Percentiles rank a stretch among this genome's conserved stretches.
Conservation (phyloP, 2,329 filamentous ascomycete species). For the Diaporthe amygdali region DNA sequence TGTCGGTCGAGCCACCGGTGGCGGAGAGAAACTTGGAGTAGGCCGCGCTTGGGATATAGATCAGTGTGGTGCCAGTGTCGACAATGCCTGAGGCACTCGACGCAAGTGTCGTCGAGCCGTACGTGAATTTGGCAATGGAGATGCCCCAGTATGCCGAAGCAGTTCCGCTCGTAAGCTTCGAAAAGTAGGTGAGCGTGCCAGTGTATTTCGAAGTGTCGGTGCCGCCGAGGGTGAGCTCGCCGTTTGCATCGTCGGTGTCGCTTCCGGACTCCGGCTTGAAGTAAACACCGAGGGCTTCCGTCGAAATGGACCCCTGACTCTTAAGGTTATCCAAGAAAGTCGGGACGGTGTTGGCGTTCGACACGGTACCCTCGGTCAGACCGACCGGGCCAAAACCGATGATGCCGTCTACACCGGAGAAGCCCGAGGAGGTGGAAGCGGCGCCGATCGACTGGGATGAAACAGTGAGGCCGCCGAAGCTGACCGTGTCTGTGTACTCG, state of each 20-base stretch:
- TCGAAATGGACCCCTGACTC: slow-evolving; percentile 33
- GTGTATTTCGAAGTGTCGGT: slow-evolving; percentile 29
- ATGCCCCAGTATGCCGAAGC: slow-evolving; percentile 31
- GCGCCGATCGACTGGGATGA: slow-evolving; percentile 17
- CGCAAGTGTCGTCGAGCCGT: slow-evolving; percentile 28
- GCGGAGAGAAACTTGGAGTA: slow-evolving; percentile 35
- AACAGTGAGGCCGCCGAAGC: slow-evolving; percentile 35
- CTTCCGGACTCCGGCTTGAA: slow-evolving; percentile 33
- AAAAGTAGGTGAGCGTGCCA: slow-evolving; percentile 29
- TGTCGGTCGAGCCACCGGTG: slow-evolving; percentile 32
- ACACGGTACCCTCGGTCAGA: slow-evolving; percentile 33
- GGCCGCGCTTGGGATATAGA: slow-evolving; percentile 33
- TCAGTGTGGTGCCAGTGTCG: slow-evolving; percentile 35
- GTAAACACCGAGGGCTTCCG: slow-evolving; percentile 35
- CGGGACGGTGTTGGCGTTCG: slow-evolving; percentile 31
- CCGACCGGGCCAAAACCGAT: slow-evolving; percentile 32
- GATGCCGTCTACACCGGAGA: slow-evolving; percentile 12
- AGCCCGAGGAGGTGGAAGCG: not conserved
- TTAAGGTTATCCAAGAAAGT: slow-evolving; percentile 36
- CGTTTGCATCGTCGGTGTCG: slow-evolving; percentile 31
- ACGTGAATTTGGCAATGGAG: slow-evolving; percentile 31
- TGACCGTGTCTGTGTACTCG: slow-evolving; percentile 36
- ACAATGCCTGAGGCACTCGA: slow-evolving; percentile 30
- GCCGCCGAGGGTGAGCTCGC: slow-evolving; percentile 32
- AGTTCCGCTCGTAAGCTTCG: slow-evolving; percentile 23